Evolutionary conservation across 2,329 filamentous ascomycete species (phyloP).

Genomic region (Thyridium curvatum): DNA sequence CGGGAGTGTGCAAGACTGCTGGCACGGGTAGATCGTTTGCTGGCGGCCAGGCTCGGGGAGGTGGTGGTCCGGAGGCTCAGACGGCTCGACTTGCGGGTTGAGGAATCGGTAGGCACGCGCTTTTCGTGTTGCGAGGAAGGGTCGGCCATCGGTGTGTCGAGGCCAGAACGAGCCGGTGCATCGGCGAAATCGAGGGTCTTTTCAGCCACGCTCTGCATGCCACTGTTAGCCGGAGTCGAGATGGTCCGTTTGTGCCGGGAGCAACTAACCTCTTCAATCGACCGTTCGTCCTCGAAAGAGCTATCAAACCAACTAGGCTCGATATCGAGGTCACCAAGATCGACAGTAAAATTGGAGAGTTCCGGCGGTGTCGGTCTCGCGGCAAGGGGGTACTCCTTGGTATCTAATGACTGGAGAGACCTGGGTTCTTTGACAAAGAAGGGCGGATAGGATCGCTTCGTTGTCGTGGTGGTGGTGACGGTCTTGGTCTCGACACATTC

Average conservation of each 20-base stretch:
- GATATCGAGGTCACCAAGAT: conserved; percentile 55
- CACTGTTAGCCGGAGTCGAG: conserved; percentile 4
- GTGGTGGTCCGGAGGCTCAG: conserved; percentile 20
- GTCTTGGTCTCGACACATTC: conserved; percentile 64
- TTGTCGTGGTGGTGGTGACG: conserved; percentile 88
- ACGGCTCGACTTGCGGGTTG: conserved; percentile 23
- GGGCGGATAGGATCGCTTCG: conserved; percentile 79
- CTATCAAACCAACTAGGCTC: conserved; percentile 12
- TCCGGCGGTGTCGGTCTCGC: conserved; percentile 74
- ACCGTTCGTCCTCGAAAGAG: conserved; percentile 13
- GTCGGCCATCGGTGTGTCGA: conserved; percentile 23
- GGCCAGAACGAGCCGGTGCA: conserved; percentile 20
- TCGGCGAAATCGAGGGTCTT: conserved; percentile 8
- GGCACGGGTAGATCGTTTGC: conserved; percentile 23
- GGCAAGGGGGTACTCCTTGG: conserved; percentile 86
- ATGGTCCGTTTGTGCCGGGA: too few species aligned
- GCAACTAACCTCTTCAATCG: conserved; percentile 9
- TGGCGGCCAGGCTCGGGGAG: conserved; percentile 23
- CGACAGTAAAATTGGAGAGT: conserved; percentile 71
- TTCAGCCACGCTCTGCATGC: too few species aligned
- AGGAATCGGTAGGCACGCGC: conserved; percentile 16
- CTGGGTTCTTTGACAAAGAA: conserved; percentile 70
- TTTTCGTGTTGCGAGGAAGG: conserved; percentile 14
- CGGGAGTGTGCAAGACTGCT: conserved; percentile 17
- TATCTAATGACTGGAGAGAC: conserved; percentile 66